These are phyloP conservation scores for Aspergillus olivimuriae DNA, from an alignment of 495 filamentous ascomycete genomes.

Conservation along the genomic window DNA sequence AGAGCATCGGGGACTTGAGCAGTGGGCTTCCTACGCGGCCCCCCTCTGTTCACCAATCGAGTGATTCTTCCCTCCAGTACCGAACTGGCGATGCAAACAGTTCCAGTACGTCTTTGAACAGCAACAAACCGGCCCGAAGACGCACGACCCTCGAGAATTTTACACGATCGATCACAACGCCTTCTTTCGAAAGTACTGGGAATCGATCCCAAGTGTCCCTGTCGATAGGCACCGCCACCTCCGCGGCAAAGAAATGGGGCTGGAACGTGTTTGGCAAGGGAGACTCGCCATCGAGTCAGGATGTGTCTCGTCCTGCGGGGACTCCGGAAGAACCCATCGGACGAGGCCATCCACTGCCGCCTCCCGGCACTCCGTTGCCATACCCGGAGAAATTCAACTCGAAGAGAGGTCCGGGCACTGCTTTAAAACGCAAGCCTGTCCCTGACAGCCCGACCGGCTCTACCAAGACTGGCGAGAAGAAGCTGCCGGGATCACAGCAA, in stretches of 20 bases:
- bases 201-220: conserved; percentile 32
- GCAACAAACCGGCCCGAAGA: conserved; percentile 27
- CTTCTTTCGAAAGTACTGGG: conserved; percentile 17
- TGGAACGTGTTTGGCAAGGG: conserved; percentile 62
- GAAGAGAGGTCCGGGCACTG: conserved; percentile 46
- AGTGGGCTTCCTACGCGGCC: conserved; percentile 16
- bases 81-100: conserved; percentile 23
- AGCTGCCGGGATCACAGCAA: conserved; percentile 22
- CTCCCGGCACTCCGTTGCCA: conserved; percentile 59
- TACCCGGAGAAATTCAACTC: conserved; percentile 61
- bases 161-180: conserved; percentile 26
- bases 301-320: conserved; percentile 35
- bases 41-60: conserved; percentile 21
- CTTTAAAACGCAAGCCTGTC: conserved; percentile 58
- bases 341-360: conserved; percentile 51
- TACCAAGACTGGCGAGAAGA: conserved; percentile 14
- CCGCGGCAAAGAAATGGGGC: conserved; percentile 80
- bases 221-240: conserved; percentile 65
- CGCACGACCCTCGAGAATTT: conserved; percentile 39
- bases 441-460: conserved; percentile 28
- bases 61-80: conserved; percentile 20
- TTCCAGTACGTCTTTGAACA: conserved; percentile 25
- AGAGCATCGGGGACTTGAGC: conserved; percentile 15
- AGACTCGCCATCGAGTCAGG: conserved; percentile 25
- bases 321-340: conserved; percentile 65